These are phyloP conservation scores for Silene coronaria DNA, from an alignment of 179 eudicot genomes.

Conservation along the genomic window DNA sequence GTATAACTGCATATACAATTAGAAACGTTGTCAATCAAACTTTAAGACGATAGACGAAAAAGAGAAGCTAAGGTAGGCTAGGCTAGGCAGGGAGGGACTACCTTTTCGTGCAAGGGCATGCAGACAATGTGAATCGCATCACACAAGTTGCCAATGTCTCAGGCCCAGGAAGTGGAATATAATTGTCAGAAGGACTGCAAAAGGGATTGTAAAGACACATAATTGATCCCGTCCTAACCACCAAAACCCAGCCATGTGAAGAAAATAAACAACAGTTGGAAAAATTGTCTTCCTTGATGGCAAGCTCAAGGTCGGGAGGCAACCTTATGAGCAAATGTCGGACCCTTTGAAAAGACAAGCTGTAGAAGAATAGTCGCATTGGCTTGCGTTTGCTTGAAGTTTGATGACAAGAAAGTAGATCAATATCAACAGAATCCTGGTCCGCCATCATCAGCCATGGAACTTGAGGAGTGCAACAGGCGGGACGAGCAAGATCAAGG, in stretches of 20 bases:
- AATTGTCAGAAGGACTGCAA: neutral
- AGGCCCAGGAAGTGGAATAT: neutral
- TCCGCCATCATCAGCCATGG: slow-evolving; percentile 11
- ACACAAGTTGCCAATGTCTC: neutral
- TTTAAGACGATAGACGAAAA: neutral
- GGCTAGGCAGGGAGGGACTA: too few relatives aligned
- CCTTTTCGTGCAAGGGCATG: slow-evolving; percentile 10
- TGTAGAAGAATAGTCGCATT: neutral
- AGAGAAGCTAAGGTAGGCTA: neutral
- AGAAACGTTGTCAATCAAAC: neutral
- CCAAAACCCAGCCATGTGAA: slow-evolving; percentile 3
- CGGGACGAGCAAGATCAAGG: neutral
- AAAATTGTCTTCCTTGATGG: neutral
- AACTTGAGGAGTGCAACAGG: neutral
- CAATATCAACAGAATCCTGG: neutral
- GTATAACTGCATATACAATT: neutral
- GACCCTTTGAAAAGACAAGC: slow-evolving; percentile 8
- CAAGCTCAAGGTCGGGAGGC: slow-evolving; percentile 1
- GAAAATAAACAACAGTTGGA: neutral
- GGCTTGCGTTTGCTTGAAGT: neutral
- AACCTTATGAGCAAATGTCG: neutral
- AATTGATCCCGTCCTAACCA: neutral
- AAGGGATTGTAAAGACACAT: slow-evolving; percentile 11
- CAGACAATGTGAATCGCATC: neutral
- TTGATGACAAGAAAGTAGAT: neutral